Evolutionary conservation across 2,329 filamentous ascomycete genomes (phyloP), one percentile per base, ranked within the genome.

Genomic region (Elsinoe batatas): DNA sequence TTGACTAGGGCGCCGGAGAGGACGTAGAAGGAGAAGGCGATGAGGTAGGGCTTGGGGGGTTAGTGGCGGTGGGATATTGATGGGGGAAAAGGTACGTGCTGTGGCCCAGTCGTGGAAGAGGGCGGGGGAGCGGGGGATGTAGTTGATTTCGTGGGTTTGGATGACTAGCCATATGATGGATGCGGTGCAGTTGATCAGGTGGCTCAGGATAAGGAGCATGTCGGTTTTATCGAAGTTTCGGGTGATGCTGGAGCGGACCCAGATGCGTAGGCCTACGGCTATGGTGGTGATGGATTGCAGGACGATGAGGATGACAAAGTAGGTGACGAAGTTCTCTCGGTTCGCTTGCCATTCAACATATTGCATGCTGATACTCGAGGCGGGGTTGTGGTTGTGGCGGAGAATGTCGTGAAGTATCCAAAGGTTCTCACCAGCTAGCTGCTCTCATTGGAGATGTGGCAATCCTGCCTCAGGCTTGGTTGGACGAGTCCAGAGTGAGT

Each of bases 221-320:
- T 55, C 53, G 30, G 22, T 42, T n/a, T 15, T 12, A 15, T 13
- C 53, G 18, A 55, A 44, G n/a, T 26, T 55, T 15, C 40, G 3
- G 3, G 53, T 55, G 53, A 55, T 46, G 15, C 26, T 46, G 2
- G 15, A 26, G 13, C 53, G 53, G 7, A 55, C 53, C 53, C 53
- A 55, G 5, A 55, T 26, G 6, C 53, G 53, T 3, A 55, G 36
- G 8, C 22, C 40, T 3, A 55, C 37, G 7, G 53, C 40, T 36
- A 47, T 22, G 10, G 38, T 46, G 7, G 53, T 44, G 22, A 55
- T 36, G 11, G 40, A n/a, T 12, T 46, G 15, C 1, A 55, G 40
- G 12, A 55, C 32, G 8, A 13, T 18, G 12, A 55, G 38, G 5
- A 55, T 13, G 12, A 15, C 26, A 2, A 22, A 10, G 32, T 55